Evolutionary conservation across 768 basidiomycete genomes (phyloP), one percentile per base, ranked within the genome.

Genomic region (Hericium rajendrae): DNA sequence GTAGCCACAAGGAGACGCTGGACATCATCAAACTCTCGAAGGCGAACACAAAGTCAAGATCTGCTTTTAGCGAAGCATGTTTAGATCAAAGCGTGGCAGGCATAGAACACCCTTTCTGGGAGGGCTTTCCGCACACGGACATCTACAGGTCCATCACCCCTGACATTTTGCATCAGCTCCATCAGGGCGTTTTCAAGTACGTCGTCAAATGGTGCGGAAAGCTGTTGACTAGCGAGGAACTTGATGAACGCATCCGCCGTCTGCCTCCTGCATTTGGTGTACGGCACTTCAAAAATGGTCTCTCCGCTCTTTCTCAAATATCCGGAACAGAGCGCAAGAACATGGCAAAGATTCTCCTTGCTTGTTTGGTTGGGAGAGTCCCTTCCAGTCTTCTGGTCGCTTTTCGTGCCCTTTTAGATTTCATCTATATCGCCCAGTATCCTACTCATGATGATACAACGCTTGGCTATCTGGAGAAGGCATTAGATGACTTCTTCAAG

Each of bases 341-440:
- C 28, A 53, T 53, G n/a, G n/a, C n/a, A n/a, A n/a, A n/a, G n/a
- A n/a, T n/a, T n/a, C n/a, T n/a, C n/a, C n/a, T n/a, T n/a, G n/a
- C n/a, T n/a, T n/a, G n/a, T n/a, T n/a, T n/a, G n/a, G n/a, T n/a
- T n/a, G n/a, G n/a, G n/a, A n/a, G n/a, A n/a, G n/a, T n/a, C n/a
- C n/a, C n/a, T n/a, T n/a, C n/a, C n/a, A n/a, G n/a, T n/a, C n/a
- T n/a, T n/a, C n/a, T n/a, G n/a, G n/a, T n/a, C n/a, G n/a, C n/a
- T n/a, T n/a, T n/a, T n/a, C n/a, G n/a, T n/a, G n/a, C n/a, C n/a
- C n/a, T n/a, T n/a, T n/a, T n/a, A n/a, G n/a, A n/a, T n/a, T n/a
- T n/a, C n/a, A n/a, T 65, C 2, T 69, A 69, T 51, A 48, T 61
- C 5, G 65, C 69, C 1, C 66, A 67, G 26, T 57, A 52, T 11